phyloP scores from a whole-genome alignment of 1,284 basidiomycete genomes.

The Vanrija pseudolonga region DNA sequence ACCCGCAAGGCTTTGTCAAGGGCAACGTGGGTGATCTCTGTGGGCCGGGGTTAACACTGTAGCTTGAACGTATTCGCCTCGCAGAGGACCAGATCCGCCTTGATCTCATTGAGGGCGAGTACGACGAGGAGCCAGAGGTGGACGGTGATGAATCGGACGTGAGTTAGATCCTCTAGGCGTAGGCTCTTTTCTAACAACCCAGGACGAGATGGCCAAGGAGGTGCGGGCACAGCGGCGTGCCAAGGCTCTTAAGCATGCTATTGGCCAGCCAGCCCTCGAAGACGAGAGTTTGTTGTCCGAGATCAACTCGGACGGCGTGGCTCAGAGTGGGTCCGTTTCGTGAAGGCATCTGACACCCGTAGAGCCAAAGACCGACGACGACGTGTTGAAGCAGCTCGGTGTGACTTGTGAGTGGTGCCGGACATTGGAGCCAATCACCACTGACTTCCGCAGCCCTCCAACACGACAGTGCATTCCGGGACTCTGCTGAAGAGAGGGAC shows the following conservation, averaged over 20 bases:
- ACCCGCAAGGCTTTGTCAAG: constrained; percentile 37
- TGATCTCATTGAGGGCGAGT: constrained; percentile 30
- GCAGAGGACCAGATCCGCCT: constrained; percentile 32
- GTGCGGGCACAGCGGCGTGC: constrained; percentile 19
- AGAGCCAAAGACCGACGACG: constrained; percentile 12
- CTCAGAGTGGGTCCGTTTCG: background rate
- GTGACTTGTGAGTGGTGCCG: constrained; percentile 20
- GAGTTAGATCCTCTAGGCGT: background rate
- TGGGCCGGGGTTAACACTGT: background rate
- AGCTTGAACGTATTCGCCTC: constrained; percentile 35
- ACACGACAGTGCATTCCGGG: constrained; percentile 35
- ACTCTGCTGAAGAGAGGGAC: constrained; percentile 35
- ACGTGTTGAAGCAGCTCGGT: constrained; percentile 25
- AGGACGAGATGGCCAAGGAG: constrained; percentile 5
- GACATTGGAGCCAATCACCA: background rate
- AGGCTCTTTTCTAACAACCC: background rate
- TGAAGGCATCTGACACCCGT: too few relatives aligned
- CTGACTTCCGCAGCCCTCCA: constrained; percentile 4
- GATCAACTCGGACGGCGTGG: constrained; percentile 4
- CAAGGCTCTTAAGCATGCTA: background rate
- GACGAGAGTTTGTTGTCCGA: constrained; percentile 5
- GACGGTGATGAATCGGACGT: constrained; percentile 18
- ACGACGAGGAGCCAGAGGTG: constrained; percentile 22
- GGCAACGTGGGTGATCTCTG: constrained; percentile 23
- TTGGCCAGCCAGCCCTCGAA: background rate